Conservation (phyloP, 176 grass and related monocot species). For the Triticum turgidum region DNA sequence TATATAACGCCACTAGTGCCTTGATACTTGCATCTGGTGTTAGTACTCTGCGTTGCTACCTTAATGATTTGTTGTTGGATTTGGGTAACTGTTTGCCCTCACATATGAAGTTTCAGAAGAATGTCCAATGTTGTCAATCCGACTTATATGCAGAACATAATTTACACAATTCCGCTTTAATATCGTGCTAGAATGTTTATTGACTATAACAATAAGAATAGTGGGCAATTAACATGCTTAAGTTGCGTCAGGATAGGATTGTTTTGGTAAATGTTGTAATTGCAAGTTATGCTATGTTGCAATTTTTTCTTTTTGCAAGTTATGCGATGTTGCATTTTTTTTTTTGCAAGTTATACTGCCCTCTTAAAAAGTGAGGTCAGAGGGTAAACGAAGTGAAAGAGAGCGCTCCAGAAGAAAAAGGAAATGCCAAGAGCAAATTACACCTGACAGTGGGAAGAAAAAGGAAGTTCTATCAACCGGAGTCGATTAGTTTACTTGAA, state of each 20-base stretch:
- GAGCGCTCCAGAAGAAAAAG: too few species aligned
- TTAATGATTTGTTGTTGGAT: background rate
- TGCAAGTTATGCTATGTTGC: background rate
- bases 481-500: background rate
- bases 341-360: background rate
- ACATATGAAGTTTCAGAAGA: background rate
- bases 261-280: background rate
- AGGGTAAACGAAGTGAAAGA: background rate
- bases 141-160: background rate
- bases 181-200: too few species aligned
- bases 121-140: background rate
- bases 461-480: background rate
- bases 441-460: background rate
- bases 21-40: background rate
- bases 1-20: background rate
- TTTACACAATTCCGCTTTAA: background rate
- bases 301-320: background rate
- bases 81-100: background rate
- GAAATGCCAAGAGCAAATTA: background rate
- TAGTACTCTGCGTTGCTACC: background rate
- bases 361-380: background rate
- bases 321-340: background rate
- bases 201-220: background rate
- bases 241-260: background rate
- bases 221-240: background rate